Percentiles rank a stretch among this genome's conserved stretches.
These are phyloP conservation scores for Diaporthe citri DNA, from an alignment of 2,329 filamentous ascomycete genomes.

Conservation along the genomic window DNA sequence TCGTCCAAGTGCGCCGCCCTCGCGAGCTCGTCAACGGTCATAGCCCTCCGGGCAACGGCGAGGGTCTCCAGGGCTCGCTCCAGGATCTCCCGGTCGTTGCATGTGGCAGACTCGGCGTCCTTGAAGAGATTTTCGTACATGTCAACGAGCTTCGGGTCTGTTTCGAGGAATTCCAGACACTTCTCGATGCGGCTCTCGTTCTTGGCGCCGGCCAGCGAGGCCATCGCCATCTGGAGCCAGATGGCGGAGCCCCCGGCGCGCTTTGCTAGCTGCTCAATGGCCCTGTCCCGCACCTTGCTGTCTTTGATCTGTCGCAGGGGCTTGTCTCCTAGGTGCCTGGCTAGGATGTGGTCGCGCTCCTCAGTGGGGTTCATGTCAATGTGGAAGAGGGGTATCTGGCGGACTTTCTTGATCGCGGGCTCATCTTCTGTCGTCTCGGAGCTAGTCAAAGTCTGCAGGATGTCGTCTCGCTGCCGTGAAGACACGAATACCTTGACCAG, in stretches of 20 bases:
- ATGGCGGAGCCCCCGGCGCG: conserved; percentile 1
- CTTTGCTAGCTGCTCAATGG: not conserved
- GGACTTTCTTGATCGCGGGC: not conserved
- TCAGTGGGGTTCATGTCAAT: not conserved
- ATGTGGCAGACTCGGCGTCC: not conserved
- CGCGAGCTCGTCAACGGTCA: conserved; percentile 12
- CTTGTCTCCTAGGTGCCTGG: not conserved
- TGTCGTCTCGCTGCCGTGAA: not conserved
- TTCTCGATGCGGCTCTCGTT: not conserved
- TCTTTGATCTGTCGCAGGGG: not conserved
- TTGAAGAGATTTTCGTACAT: not conserved
- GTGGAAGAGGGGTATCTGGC: not conserved
- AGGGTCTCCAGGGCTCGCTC: conserved; percentile 14
- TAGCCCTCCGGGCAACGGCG: not conserved
- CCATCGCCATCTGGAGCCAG: conserved; percentile 8
- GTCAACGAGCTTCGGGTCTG: not conserved
- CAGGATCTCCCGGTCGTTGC: conserved; percentile 7
- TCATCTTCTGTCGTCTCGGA: not conserved
- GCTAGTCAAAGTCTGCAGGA: not conserved
- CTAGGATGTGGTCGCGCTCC: conserved; percentile 3
- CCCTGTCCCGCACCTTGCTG: not conserved
- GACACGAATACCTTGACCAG: conserved; percentile 1
- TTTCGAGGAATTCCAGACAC: not conserved
- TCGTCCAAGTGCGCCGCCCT: not conserved
- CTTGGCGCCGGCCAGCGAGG: conserved; percentile 1